phyloP scores from a whole-genome alignment of 2,329 filamentous ascomycete genomes.

The Phialemoniopsis sp. region DNA sequence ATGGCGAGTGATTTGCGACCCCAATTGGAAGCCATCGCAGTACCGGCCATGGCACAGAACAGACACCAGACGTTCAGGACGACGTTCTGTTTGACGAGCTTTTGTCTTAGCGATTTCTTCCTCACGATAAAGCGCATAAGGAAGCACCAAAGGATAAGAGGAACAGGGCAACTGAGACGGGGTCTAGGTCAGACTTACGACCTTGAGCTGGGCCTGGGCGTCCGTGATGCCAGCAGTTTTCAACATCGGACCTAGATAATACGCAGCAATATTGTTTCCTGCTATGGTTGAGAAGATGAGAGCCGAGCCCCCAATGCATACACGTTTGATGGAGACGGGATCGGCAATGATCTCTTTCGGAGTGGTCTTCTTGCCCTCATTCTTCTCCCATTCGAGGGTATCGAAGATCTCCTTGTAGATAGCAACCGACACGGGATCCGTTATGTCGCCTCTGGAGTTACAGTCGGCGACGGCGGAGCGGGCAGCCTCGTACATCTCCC shows the following conservation, averaged over 20 bases:
- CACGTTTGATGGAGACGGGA: not conserved
- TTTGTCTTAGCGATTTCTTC: too few species aligned
- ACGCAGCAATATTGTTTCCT: constrained; percentile 10
- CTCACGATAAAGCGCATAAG: too few species aligned
- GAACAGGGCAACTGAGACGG: too few species aligned
- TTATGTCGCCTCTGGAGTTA: constrained; percentile 1
- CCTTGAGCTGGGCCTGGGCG: constrained; percentile 12
- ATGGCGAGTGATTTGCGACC: too few species aligned
- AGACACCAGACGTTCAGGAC: constrained; percentile 13
- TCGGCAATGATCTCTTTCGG: too few species aligned
- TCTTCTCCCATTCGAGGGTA: not conserved
- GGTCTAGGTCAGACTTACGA: constrained; percentile 7
- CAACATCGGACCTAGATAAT: constrained; percentile 12
- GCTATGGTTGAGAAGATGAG: not conserved
- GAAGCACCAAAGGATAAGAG: too few species aligned
- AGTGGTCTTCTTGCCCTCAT: too few species aligned
- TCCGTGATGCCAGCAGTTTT: constrained; percentile 9
- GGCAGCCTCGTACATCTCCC: not conserved
- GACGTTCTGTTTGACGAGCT: constrained; percentile 10
- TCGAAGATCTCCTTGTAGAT: constrained; percentile 7
- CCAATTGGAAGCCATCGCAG: constrained; percentile 36
- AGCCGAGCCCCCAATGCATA: too few species aligned
- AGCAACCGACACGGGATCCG: not conserved
- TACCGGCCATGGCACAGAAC: constrained; percentile 32
- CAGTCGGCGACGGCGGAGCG: too few species aligned